These are phyloP conservation scores for Tilletia caries DNA, from an alignment of 1,284 basidiomycete genomes.

Conservation along the genomic window DNA sequence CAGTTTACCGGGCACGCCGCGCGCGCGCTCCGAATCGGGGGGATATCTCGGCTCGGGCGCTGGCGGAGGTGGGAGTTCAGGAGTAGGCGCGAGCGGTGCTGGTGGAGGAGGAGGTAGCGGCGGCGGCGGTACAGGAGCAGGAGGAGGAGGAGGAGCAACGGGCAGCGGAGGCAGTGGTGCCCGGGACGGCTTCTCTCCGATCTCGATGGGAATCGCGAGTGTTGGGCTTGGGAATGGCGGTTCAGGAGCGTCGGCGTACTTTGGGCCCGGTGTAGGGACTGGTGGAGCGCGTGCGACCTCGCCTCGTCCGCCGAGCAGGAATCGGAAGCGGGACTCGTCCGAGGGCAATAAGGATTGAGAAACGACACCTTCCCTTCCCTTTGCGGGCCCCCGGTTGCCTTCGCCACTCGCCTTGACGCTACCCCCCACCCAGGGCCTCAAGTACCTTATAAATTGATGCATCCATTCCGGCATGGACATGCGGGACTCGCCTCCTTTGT, in stretches of 20 bases:
- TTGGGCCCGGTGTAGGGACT: not conserved
- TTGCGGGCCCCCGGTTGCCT: too few species aligned
- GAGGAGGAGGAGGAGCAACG: not conserved
- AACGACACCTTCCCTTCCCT: too few species aligned
- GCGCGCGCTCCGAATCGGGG: too few species aligned
- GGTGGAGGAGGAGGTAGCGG: not conserved
- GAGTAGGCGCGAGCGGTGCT: not conserved
- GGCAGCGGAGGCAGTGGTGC: not conserved
- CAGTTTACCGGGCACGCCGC: too few species aligned
- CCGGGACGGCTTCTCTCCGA: not conserved
- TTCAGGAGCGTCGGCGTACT: not conserved
- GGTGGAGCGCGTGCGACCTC: not conserved
- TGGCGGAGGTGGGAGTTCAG: not conserved
- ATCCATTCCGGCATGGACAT: too few species aligned
- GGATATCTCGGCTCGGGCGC: too few species aligned
- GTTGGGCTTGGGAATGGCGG: not conserved
- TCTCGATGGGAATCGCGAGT: not conserved
- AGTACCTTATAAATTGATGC: too few species aligned
- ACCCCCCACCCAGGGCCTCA: too few species aligned
- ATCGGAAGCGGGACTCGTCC: conserved; percentile 2
- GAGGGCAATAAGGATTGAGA: not conserved
- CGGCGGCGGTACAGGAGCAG: not conserved
- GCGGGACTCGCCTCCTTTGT: too few species aligned
- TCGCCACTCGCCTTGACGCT: too few species aligned
- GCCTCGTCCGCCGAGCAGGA: not conserved